These are phyloP conservation scores for Logfia minima DNA, from an alignment of 129 eudicot genomes.

Conservation along the genomic window DNA sequence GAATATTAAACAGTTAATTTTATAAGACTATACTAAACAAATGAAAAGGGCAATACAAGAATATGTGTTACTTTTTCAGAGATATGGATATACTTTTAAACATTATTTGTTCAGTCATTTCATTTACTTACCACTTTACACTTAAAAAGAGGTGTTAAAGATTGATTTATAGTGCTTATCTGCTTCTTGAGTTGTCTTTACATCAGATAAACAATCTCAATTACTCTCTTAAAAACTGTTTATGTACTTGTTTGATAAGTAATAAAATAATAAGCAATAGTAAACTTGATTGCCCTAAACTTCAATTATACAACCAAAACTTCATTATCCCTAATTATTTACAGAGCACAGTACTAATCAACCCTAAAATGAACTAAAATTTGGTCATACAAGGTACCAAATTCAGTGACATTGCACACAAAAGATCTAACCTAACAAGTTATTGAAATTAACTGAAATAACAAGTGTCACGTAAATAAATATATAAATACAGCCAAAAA, in stretches of 20 bases:
- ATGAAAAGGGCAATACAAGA: neutral
- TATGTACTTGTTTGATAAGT: too few relatives aligned
- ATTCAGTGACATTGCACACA: neutral
- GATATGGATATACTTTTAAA: neutral
- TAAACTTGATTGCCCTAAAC: neutral
- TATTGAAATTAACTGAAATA: neutral
- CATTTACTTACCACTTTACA: neutral
- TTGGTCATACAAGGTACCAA: neutral
- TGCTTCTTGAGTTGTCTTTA: too few relatives aligned
- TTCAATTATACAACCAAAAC: neutral
- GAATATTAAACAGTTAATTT: neutral
- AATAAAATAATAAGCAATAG: neutral
- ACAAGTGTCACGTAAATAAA: too few relatives aligned
- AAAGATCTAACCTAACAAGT: neutral
- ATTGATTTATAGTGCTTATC: neutral
- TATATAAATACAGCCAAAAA: neutral
- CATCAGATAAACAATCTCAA: too few relatives aligned
- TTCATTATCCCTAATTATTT: slow-evolving; percentile 19
- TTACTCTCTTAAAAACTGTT: neutral
- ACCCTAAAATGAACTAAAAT: slow-evolving; percentile 14
- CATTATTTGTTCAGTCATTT: neutral
- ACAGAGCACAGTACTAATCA: slow-evolving; percentile 16
- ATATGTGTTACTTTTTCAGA: neutral
- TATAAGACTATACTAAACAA: slow-evolving; percentile 8
- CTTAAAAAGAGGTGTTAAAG: too few relatives aligned